Evolutionary conservation across 192 early-diverging fungal species (phyloP).

Genomic region (Umbelopsis sp.): DNA sequence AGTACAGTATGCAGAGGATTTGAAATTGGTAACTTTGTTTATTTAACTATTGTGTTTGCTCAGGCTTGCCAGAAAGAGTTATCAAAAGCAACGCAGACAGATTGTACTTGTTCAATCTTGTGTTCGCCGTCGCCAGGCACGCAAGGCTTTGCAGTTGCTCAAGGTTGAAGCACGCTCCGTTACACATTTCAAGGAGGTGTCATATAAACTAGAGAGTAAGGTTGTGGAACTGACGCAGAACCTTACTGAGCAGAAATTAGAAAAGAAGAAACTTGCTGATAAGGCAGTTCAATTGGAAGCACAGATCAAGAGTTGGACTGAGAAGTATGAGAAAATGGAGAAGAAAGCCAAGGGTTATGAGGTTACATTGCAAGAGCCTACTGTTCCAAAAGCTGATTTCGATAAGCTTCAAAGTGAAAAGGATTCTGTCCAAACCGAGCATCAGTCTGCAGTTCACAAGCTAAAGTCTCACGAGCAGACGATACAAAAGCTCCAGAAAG

Average conservation of each 20-base stretch:
- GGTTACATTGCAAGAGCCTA: constrained; percentile 48
- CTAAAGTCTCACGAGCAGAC: constrained; percentile 66
- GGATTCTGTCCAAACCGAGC: constrained; percentile 62
- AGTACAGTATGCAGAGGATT: neutral
- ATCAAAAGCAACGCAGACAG: constrained; percentile 51
- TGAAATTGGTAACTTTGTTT: neutral
- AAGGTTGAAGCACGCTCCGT: constrained; percentile 88
- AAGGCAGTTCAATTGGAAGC: constrained; percentile 51
- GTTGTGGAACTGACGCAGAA: constrained; percentile 92
- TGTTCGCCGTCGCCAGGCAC: constrained; percentile 74
- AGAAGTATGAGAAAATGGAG: constrained; percentile 73
- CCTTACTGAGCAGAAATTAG: constrained; percentile 66
- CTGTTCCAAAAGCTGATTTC: constrained; percentile 65
- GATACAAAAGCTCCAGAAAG: constrained; percentile 60
- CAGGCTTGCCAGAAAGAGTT: constrained; percentile 58
- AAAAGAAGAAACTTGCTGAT: constrained; percentile 64
- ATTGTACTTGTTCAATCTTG: constrained; percentile 87
- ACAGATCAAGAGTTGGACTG: constrained; percentile 67
- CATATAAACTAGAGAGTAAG: constrained; percentile 93
- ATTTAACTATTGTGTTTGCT: neutral
- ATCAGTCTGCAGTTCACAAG: constrained; percentile 56
- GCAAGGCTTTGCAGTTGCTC: constrained; percentile 66
- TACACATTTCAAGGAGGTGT: constrained; percentile 91
- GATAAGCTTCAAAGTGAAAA: constrained; percentile 60
- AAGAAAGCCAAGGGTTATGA: constrained; percentile 56